phyloP scores from a whole-genome alignment of 2,329 filamentous ascomycete genomes.

The Venturia effusa region DNA sequence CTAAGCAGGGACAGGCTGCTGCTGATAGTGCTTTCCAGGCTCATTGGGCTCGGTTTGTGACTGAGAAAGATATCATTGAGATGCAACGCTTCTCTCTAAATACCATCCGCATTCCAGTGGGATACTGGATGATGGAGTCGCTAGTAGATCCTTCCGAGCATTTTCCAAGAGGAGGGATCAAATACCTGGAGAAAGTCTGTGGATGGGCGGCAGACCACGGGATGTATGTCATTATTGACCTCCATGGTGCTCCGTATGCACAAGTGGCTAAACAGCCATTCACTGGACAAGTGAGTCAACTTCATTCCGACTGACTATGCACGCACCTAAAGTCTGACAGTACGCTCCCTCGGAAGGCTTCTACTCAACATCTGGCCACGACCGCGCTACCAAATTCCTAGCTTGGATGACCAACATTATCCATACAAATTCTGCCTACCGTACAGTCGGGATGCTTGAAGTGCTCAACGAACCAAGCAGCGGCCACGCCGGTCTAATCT shows the following conservation, averaged over 20 bases:
- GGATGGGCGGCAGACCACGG: slow-evolving; percentile 38
- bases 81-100: slow-evolving; percentile 43
- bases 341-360: slow-evolving; percentile 36
- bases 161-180: slow-evolving; percentile 39
- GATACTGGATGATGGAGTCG: slow-evolving; percentile 45
- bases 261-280: slow-evolving; percentile 37
- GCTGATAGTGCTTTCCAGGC: slow-evolving; percentile 37
- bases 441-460: slow-evolving; percentile 48
- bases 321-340: not conserved
- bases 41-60: slow-evolving; percentile 44
- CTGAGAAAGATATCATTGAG: slow-evolving; percentile 35
- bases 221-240: slow-evolving; percentile 44
- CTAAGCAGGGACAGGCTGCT: slow-evolving; percentile 33
- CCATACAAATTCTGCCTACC: slow-evolving; percentile 37
- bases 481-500: slow-evolving; percentile 18
- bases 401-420: slow-evolving; percentile 43
- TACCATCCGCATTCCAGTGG: slow-evolving; percentile 43
- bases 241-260: slow-evolving; percentile 42
- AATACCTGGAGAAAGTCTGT: slow-evolving; percentile 37
- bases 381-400: slow-evolving; percentile 45
- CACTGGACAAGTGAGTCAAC: slow-evolving; percentile 30
- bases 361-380: slow-evolving; percentile 46
- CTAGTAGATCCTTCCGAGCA: slow-evolving; percentile 40
- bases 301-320: not conserved
- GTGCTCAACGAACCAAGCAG: slow-evolving; percentile 48